Evolutionary conservation across 352 stramenopile genomes (phyloP), one percentile per base, ranked within the genome.

Genomic region (Phytopythium aichiense): DNA sequence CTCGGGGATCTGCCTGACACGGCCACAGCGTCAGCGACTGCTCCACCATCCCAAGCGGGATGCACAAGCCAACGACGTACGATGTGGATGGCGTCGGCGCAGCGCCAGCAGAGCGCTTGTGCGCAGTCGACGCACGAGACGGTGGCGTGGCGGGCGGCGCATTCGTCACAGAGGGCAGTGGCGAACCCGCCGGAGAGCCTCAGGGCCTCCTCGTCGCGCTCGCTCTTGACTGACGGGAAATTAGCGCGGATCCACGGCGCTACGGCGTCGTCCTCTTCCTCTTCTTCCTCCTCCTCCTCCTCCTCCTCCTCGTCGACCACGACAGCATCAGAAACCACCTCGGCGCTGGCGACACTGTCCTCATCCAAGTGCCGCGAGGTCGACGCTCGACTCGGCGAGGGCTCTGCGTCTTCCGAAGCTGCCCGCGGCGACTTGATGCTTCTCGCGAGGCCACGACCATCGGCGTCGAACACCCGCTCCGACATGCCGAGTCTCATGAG

Each of bases 31-130:
- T 54, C 28, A 38, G 48, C 16, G 28, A 31, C 2, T 20, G 9
- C 45, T 11, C 2, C 12, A 20, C 9, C 31, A 31, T 16, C 45
- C 22, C 9, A 16, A 51, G n/a, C 42, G 6, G 18, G 5, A 48
- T 5, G 42, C 18, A 23, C 7, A 42, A 42, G 35, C 35, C 35
- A 4, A 18, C 3, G 2, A 76, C 77, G 43, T 73, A 92, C 84
- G 25, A 92, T 89, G 58, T 92, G 84, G 37, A 92, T 88, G 58
- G 84, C 84, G 56, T 92, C 80, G 2, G 76, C 73, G 64, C 84
- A 92, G 38, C 59, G 64, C 52, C 81, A 85, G 67, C 84, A 92
- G 2, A 92, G 63, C 18, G 55, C 56, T 18, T 77, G 69, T 6
- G 13, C 45, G 61, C 84, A 92, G 22, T 91, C 74, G 28, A 54